A percentile compares a stretch with the other conserved stretches of the same genome.
These are phyloP conservation scores for Russula virescens DNA, from an alignment of 768 basidiomycete genomes.

Conservation along the genomic window DNA sequence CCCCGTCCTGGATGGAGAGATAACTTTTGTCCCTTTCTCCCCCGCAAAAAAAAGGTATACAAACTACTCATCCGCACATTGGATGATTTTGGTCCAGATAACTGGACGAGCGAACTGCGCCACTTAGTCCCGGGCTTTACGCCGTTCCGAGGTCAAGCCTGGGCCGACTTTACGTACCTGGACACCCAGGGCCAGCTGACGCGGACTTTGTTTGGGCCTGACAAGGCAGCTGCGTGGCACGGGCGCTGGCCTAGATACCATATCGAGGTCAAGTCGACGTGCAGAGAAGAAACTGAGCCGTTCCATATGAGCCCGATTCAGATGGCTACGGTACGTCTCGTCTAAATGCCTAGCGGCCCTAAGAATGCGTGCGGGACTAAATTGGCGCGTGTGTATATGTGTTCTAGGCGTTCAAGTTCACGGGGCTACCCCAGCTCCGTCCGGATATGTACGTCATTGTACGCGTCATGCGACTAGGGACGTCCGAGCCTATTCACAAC, in stretches of 20 bases:
- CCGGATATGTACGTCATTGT: conserved; percentile 12
- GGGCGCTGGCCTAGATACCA: conserved; percentile 28
- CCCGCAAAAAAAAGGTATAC: conserved; percentile 15
- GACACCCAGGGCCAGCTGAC: conserved; percentile 27
- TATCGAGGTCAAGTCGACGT: conserved; percentile 30
- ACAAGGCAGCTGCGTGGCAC: conserved; percentile 20
- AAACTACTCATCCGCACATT: conserved; percentile 13
- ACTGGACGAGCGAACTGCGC: conserved; percentile 31
- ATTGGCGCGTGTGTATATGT: not conserved
- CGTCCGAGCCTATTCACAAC: not conserved
- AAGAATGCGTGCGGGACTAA: not conserved
- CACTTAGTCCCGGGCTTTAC: conserved; percentile 18
- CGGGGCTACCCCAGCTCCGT: not conserved
- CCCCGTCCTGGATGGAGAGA: not conserved
- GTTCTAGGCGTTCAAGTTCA: conserved; percentile 1
- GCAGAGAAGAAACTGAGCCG: conserved; percentile 14
- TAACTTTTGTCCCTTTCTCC: not conserved
- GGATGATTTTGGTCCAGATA: conserved; percentile 24
- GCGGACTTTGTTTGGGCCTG: conserved; percentile 19
- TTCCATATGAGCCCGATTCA: conserved; percentile 29
- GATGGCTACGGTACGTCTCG: conserved; percentile 24
- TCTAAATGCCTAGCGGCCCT: not conserved
- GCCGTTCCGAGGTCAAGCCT: conserved; percentile 17
- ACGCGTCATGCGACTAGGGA: conserved; percentile 11
- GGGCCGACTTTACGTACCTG: conserved; percentile 28